Evolutionary conservation across 768 basidiomycete species (phyloP).

Genomic region (Gloeopeniophorella convolvens): DNA sequence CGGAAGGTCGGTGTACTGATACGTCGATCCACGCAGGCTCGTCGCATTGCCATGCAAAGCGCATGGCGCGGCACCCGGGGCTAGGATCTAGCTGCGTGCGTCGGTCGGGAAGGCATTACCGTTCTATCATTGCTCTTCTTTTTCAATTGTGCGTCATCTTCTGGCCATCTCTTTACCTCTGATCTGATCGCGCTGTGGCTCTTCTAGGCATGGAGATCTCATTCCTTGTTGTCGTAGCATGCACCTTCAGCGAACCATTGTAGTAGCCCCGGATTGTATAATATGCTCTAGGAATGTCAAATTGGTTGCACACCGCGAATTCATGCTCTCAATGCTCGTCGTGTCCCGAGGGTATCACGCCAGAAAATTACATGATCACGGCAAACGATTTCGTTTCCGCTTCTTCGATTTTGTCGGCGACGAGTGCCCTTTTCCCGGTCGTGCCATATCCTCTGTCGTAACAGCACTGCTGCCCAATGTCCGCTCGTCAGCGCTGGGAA

Average conservation of each 20-base stretch:
- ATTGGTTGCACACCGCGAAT: constrained; percentile 3
- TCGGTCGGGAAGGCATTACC: constrained; percentile 9
- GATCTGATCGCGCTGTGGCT: not conserved
- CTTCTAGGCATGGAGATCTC: constrained; percentile 12
- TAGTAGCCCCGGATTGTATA: constrained; percentile 21
- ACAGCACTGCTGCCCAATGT: not conserved
- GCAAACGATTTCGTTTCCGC: constrained; percentile 2
- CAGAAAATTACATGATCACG: not conserved
- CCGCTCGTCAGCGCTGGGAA: not conserved
- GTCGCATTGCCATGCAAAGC: constrained; percentile 83
- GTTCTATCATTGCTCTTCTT: constrained; percentile 11
- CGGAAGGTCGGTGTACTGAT: constrained; percentile 6
- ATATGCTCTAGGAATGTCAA: constrained; percentile 11
- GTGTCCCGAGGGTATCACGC: not conserved
- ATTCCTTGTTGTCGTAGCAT: constrained; percentile 9
- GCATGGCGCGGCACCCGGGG: constrained; percentile 73
- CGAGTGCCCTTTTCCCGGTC: not conserved
- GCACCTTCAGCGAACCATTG: constrained; percentile 11
- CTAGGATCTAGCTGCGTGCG: constrained; percentile 24
- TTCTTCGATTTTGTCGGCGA: constrained; percentile 3
- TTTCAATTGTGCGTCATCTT: constrained; percentile 1
- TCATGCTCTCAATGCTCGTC: not conserved
- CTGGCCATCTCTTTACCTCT: not conserved
- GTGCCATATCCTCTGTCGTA: not conserved
- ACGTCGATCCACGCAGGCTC: constrained; percentile 41